These are phyloP conservation scores for Ceratonia siliqua DNA, from an alignment of 306 rosid species.

Conservation along the genomic window DNA sequence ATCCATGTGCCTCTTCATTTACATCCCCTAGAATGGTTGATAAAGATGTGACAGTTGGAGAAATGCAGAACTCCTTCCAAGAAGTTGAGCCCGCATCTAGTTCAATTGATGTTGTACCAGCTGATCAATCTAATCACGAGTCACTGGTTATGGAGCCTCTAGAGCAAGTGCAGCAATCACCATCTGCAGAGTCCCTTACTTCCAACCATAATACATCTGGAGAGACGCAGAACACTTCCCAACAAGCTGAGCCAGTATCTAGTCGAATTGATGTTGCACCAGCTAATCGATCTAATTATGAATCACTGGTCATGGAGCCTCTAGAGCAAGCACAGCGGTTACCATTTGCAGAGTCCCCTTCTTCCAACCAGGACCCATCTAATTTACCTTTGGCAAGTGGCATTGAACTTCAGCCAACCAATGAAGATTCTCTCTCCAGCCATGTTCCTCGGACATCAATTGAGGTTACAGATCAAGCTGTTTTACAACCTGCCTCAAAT, in stretches of 20 bases:
- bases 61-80: slow-evolving; percentile 30
- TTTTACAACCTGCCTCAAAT: slow-evolving; percentile 25
- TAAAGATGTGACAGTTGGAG: slow-evolving; percentile 29
- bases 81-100: slow-evolving; percentile 30
- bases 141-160: slow-evolving; percentile 36
- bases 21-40: slow-evolving; percentile 16
- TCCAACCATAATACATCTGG: slow-evolving; percentile 15
- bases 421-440: slow-evolving; percentile 23
- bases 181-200: slow-evolving; percentile 37
- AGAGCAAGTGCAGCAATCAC: slow-evolving; percentile 33
- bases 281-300: slow-evolving; percentile 21
- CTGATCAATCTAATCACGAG: slow-evolving; percentile 26
- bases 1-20: slow-evolving; percentile 22
- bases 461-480: slow-evolving; percentile 34
- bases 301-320: slow-evolving; percentile 27
- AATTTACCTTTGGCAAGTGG: slow-evolving; percentile 27
- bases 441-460: slow-evolving; percentile 29
- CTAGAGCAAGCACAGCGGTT: slow-evolving; percentile 29
- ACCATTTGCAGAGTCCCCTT: slow-evolving; percentile 29
- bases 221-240: slow-evolving; percentile 14
- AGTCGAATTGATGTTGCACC: slow-evolving; percentile 21
- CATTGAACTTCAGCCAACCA: slow-evolving; percentile 15
- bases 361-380: slow-evolving; percentile 32
- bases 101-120: slow-evolving; percentile 13
- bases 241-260: background rate